Percentiles rank a stretch among this genome's conserved stretches.
Evolutionary conservation across 176 grass and related monocot genomes (phyloP).

Genomic region (Luzula sylvatica): DNA sequence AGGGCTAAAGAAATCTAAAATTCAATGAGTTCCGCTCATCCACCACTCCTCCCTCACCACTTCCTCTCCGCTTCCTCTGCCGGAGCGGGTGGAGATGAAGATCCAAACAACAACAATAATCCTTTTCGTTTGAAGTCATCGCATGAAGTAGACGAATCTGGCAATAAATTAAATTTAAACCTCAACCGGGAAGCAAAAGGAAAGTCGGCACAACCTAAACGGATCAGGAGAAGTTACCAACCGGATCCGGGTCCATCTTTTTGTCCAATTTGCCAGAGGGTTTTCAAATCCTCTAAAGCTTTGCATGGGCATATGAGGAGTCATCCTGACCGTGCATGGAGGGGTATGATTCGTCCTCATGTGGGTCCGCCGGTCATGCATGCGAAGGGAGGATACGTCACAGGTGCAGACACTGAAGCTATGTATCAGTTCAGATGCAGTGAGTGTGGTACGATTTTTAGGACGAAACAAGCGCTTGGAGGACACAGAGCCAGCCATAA

Average conservation of each 20-base stretch:
- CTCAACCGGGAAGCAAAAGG: neutral
- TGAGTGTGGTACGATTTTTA: constrained; percentile 25
- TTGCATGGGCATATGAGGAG: constrained; percentile 47
- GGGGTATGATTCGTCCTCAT: constrained; percentile 36
- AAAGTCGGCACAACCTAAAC: neutral
- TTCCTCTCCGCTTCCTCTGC: constrained; percentile 7
- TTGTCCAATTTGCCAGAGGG: constrained; percentile 30
- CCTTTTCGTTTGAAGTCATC: constrained; percentile 11
- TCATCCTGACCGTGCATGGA: constrained; percentile 34
- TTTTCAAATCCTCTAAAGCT: constrained; percentile 27
- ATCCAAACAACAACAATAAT: neutral
- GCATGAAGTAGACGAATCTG: neutral
- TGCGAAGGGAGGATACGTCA: neutral
- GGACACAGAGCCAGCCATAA: constrained; percentile 79
- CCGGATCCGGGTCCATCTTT: neutral
- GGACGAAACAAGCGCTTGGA: constrained; percentile 46
- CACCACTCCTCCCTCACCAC: neutral
- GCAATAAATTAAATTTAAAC: neutral
- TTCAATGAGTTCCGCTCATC: constrained; percentile 6
- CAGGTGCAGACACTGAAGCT: neutral
- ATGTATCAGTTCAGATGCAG: constrained; percentile 15
- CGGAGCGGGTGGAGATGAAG: constrained; percentile 5
- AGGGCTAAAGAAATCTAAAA: too few relatives aligned
- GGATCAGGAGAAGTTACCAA: neutral
- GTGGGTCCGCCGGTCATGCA: neutral